phyloP scores from a whole-genome alignment of 75 land plant genomes.

The Selaginella moellendorffii region DNA sequence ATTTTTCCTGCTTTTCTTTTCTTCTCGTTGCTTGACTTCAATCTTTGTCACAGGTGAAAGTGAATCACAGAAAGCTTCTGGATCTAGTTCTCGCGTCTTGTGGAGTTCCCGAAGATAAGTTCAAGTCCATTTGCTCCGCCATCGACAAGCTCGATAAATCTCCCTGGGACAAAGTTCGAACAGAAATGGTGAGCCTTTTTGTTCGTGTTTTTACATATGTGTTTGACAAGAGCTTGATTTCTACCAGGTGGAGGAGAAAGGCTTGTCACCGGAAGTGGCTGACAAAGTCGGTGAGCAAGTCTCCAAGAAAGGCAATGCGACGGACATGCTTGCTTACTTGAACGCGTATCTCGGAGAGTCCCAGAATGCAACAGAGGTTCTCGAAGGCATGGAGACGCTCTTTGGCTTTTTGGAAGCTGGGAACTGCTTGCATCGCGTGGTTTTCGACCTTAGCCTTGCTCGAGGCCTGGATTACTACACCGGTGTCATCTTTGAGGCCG shows the following conservation, averaged over 20 bases:
- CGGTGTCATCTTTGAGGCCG: conserved; percentile 87
- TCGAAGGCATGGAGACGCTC: conserved; percentile 45
- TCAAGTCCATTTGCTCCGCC: conserved; percentile 76
- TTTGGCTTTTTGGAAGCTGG: conserved; percentile 45
- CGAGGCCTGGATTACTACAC: conserved; percentile 93
- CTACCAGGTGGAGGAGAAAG: conserved; percentile 71
- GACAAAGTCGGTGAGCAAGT: conserved; percentile 63
- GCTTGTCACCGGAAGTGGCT: conserved; percentile 48
- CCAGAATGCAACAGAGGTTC: conserved; percentile 25
- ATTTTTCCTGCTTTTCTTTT: too few species aligned
- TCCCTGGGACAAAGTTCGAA: conserved; percentile 54
- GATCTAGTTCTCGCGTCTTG: conserved; percentile 84
- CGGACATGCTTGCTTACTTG: conserved; percentile 43
- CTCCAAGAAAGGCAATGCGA: conserved; percentile 42
- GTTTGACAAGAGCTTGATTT: neutral
- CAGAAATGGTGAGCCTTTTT: conserved; percentile 48
- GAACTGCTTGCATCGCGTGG: conserved; percentile 42
- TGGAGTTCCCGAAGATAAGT: conserved; percentile 67
- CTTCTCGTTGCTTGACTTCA: too few species aligned
- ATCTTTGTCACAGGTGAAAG: conserved; percentile 51
- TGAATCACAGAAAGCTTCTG: conserved; percentile 65
- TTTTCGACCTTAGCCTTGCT: conserved; percentile 90
- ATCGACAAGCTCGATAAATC: conserved; percentile 85
- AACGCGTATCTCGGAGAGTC: conserved; percentile 36
- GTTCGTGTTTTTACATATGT: neutral